Evolutionary conservation across 192 early-diverging fungal genomes (phyloP).

Genomic region (Backusella psychrophila): DNA sequence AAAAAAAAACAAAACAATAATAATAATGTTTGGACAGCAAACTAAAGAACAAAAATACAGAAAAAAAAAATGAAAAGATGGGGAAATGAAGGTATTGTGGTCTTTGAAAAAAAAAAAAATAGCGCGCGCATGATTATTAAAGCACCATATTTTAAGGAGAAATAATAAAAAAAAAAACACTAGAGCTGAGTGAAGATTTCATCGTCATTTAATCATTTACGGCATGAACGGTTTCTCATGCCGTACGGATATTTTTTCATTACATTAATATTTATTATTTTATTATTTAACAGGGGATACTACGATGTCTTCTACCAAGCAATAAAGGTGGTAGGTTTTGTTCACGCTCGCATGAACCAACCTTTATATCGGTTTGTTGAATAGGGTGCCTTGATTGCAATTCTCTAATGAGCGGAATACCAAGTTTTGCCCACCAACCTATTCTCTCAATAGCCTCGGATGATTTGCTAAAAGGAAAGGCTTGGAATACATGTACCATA

Average conservation of each 20-base stretch:
- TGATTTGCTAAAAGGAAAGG: slow-evolving; percentile 26
- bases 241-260: background rate
- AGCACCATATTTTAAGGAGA: background rate
- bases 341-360: background rate
- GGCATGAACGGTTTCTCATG: background rate
- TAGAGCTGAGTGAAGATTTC: background rate
- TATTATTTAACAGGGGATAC: slow-evolving; percentile 8
- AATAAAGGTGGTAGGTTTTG: background rate
- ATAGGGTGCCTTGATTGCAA: background rate
- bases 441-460: slow-evolving; percentile 23
- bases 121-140: background rate
- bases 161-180: background rate
- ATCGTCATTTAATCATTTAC: background rate
- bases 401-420: slow-evolving; percentile 7
- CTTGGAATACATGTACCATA: slow-evolving; percentile 37
- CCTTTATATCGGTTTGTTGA: background rate
- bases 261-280: slow-evolving; percentile 3
- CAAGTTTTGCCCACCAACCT: slow-evolving; percentile 27
- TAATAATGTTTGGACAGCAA: background rate
- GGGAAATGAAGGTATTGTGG: background rate
- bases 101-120: too few relatives aligned
- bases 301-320: slow-evolving; percentile 14
- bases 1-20: background rate
- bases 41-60: background rate
- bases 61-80: background rate